Evolutionary conservation across 257 asterid genomes (phyloP).

Genomic region (Solanum okadae): DNA sequence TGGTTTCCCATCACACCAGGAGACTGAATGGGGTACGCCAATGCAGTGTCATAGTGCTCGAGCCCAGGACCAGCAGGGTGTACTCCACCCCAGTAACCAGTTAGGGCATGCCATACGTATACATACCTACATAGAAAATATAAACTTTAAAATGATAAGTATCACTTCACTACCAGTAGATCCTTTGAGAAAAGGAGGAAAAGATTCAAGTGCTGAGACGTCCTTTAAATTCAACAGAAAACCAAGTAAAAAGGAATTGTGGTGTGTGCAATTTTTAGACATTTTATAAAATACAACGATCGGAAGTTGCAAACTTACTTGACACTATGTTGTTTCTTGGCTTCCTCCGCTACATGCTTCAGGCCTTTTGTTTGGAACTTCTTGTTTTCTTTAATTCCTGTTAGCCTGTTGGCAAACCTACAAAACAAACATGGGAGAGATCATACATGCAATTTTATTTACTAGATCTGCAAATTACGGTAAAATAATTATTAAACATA

Average conservation of each 20-base stretch:
- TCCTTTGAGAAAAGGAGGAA: background rate
- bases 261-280: background rate
- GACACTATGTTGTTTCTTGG: slow-evolving; percentile 53
- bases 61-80: slow-evolving; percentile 79
- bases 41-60: slow-evolving; percentile 79
- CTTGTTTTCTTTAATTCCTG: slow-evolving; percentile 75
- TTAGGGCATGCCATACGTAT: slow-evolving; percentile 93
- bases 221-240: background rate
- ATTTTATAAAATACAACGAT: background rate
- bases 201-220: background rate
- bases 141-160: background rate
- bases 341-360: slow-evolving; percentile 59
- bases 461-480: background rate
- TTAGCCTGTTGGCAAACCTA: slow-evolving; percentile 84
- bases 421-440: slow-evolving; percentile 3
- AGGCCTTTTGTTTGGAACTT: slow-evolving; percentile 77
- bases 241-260: background rate
- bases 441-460: background rate
- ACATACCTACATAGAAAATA: slow-evolving; percentile 36
- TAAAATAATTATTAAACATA: background rate
- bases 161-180: background rate
- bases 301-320: slow-evolving; percentile 33
- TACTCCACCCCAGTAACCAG: slow-evolving; percentile 98
- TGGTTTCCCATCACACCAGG: slow-evolving; percentile 93
- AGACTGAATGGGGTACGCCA: slow-evolving; percentile 86